phyloP scores from a whole-genome alignment of 2,329 filamentous ascomycete species.

The Aspergillus viridinutans region DNA sequence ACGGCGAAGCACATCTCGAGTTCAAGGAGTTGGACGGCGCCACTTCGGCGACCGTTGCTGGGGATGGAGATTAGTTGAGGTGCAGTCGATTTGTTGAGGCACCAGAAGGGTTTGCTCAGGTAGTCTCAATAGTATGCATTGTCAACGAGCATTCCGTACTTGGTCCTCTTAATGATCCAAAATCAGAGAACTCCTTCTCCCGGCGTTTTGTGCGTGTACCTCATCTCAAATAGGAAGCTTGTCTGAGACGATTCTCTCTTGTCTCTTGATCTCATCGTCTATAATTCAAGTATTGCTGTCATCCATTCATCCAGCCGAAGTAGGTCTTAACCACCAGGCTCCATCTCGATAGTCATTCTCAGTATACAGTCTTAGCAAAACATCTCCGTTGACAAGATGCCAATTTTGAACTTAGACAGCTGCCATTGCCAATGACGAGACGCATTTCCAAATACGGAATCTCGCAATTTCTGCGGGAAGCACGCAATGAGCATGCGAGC shows the following conservation, averaged over 20 bases:
- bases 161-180: neutral
- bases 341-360: neutral
- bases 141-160: neutral
- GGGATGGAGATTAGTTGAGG: neutral
- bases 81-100: too few relatives aligned
- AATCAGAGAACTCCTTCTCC: neutral
- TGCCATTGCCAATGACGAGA: neutral
- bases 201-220: neutral
- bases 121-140: too few relatives aligned
- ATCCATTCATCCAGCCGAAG: neutral
- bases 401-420: neutral
- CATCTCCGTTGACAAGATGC: neutral
- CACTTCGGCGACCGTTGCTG: neutral
- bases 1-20: conserved; percentile 35
- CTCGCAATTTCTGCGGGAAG: neutral
- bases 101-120: too few relatives aligned
- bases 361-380: neutral
- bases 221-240: neutral
- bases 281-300: neutral
- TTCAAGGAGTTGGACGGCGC: conserved; percentile 15
- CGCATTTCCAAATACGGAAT: neutral
- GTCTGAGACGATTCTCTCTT: neutral
- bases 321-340: neutral
- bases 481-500: neutral
- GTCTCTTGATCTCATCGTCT: neutral